A percentile compares a stretch with the other conserved stretches of the same genome.
Evolutionary conservation across 2,329 filamentous ascomycete genomes (phyloP).

Genomic region (Paecilomyces formosus): DNA sequence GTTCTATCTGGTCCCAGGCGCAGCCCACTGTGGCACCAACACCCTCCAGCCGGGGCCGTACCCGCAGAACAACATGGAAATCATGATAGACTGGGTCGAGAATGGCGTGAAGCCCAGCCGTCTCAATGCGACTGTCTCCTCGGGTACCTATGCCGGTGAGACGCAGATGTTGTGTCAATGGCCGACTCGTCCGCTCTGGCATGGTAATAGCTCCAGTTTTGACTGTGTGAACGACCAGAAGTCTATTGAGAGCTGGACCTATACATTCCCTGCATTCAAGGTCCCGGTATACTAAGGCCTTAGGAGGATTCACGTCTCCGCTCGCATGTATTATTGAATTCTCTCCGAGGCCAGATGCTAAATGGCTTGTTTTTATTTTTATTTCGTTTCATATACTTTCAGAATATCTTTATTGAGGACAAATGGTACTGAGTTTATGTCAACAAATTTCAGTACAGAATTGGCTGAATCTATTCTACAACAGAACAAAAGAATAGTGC

Average conservation of each 20-base stretch:
- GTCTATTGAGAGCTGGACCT: constrained; percentile 34
- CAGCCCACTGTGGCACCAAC: constrained; percentile 45
- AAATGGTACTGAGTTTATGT: no score
- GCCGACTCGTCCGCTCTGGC: constrained; percentile 25
- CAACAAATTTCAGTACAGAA: neutral
- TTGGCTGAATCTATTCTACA: neutral
- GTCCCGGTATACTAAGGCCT: constrained; percentile 29
- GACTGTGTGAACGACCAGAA: constrained; percentile 32
- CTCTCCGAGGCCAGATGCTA: no score
- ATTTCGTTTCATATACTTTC: no score
- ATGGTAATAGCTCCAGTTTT: constrained; percentile 22
- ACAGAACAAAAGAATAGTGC: neutral
- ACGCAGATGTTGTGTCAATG: constrained; percentile 29
- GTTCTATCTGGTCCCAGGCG: constrained; percentile 49
- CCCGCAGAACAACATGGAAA: constrained; percentile 40
- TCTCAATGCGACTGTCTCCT: constrained; percentile 35
- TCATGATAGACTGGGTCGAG: constrained; percentile 48
- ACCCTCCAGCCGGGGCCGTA: constrained; percentile 38
- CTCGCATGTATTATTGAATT: neutral
- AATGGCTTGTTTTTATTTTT: no score
- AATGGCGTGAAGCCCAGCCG: constrained; percentile 37
- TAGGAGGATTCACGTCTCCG: neutral
- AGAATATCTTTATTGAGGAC: no score
- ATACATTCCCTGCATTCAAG: constrained; percentile 32
- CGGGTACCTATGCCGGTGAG: constrained; percentile 21